phyloP scores from a whole-genome alignment of 805 yeast species.

The Ogataea trehalophila region DNA sequence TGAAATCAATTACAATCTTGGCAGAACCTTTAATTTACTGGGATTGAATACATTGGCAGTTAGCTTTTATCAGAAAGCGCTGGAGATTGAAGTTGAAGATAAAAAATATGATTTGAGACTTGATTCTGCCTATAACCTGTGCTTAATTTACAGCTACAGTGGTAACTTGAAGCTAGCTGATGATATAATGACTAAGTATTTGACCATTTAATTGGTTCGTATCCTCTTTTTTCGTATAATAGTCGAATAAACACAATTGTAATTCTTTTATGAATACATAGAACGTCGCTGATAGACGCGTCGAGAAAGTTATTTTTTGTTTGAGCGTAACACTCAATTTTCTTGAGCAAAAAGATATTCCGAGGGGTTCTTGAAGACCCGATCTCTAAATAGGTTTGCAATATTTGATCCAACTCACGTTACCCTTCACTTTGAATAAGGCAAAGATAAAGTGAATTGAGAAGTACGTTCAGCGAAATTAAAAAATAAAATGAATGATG shows the following conservation, averaged over 20 bases:
- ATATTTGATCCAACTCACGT: not conserved
- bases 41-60: constrained; percentile 75
- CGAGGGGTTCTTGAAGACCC: not conserved
- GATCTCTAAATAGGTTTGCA: not conserved
- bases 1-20: constrained; percentile 80
- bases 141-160: constrained; percentile 66
- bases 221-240: not conserved
- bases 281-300: not conserved
- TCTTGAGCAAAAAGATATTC: not conserved
- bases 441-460: no score
- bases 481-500: not conserved
- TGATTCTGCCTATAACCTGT: constrained; percentile 85
- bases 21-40: constrained; percentile 76
- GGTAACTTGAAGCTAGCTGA: constrained; percentile 69
- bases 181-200: constrained; percentile 57
- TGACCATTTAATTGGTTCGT: constrained; percentile 40
- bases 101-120: constrained; percentile 44
- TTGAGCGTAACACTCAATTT: not conserved
- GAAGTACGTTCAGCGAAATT: not conserved
- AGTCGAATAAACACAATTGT: not conserved
- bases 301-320: not conserved
- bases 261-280: not conserved
- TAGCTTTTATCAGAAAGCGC: constrained; percentile 65
- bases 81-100: constrained; percentile 45
- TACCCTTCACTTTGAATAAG: no score